phyloP scores from a whole-genome alignment of 768 basidiomycete species.

The Mycena metata region DNA sequence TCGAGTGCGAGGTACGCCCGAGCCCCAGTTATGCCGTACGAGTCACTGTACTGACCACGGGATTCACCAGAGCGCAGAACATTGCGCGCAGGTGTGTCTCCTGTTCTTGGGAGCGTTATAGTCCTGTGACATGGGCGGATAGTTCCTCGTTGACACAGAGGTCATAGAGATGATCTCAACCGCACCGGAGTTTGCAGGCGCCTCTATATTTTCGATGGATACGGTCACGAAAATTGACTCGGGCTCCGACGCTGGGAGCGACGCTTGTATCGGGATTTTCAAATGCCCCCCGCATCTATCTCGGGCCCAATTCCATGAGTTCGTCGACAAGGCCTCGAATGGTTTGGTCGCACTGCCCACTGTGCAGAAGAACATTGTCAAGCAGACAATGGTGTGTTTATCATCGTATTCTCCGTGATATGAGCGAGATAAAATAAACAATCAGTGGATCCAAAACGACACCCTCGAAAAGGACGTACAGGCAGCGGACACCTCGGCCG shows the following conservation, averaged over 20 bases:
- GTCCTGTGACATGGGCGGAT: constrained; percentile 1
- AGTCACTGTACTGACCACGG: constrained; percentile 3
- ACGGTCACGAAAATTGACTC: constrained; percentile 8
- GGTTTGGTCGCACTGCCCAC: constrained; percentile 10
- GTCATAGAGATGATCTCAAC: constrained; percentile 7
- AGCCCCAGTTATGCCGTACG: constrained; percentile 3
- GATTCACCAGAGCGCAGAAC: constrained; percentile 11
- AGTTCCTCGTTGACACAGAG: constrained; percentile 7
- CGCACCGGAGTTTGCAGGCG: constrained; percentile 15
- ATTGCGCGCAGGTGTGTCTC: constrained; percentile 6
- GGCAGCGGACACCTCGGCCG: constrained; percentile 1
- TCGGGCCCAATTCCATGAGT: constrained; percentile 14
- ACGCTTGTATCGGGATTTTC: constrained; percentile 18
- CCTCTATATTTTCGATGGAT: constrained; percentile 13
- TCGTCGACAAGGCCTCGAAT: constrained; percentile 17
- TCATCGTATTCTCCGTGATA: neutral
- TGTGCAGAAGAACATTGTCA: constrained; percentile 14
- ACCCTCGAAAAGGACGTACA: constrained; percentile 12
- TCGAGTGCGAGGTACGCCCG: constrained; percentile 5
- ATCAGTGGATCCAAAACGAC: constrained; percentile 18
- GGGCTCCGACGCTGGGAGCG: constrained; percentile 3
- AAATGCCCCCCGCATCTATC: constrained; percentile 11
- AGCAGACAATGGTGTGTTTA: constrained; percentile 11
- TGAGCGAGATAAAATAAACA: neutral
- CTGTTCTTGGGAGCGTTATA: constrained; percentile 18